Percentiles rank a stretch among this genome's conserved stretches.
Evolutionary conservation across 805 yeast species (phyloP).

Genomic region (Torulaspora delbrueckii): DNA sequence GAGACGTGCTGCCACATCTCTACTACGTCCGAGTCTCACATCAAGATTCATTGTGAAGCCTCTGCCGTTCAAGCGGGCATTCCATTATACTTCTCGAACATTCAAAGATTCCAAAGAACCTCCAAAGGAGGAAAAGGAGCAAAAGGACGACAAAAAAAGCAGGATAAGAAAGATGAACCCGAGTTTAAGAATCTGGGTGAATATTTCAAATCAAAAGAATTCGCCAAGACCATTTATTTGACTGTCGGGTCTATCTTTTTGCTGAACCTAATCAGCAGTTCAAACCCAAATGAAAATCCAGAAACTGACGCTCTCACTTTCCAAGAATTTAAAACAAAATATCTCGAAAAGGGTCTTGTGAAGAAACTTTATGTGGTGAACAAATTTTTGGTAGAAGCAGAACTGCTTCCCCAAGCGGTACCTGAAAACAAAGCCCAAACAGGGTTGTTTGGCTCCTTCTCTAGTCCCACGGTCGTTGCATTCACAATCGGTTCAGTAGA

Average conservation of each 20-base stretch:
- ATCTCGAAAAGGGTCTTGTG: slow-evolving; percentile 73
- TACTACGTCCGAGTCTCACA: neutral
- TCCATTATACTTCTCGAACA: neutral
- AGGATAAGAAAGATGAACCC: slow-evolving; percentile 18
- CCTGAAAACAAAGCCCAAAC: slow-evolving; percentile 4
- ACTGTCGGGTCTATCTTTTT: slow-evolving; percentile 38
- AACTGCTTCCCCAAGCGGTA: slow-evolving; percentile 45
- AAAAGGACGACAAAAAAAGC: slow-evolving; percentile 2
- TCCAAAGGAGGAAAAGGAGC: neutral
- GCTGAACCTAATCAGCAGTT: slow-evolving; percentile 31
- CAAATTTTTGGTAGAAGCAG: slow-evolving; percentile 65
- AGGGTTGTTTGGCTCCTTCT: slow-evolving; percentile 13
- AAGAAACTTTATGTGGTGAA: slow-evolving; percentile 69
- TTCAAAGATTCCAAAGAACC: neutral
- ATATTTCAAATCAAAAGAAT: slow-evolving; percentile 42
- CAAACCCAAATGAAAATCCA: slow-evolving; percentile 18
- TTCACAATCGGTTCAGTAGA: slow-evolving; percentile 89
- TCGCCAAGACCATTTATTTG: slow-evolving; percentile 37
- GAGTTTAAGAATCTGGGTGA: slow-evolving; percentile 33
- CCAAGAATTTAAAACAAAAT: slow-evolving; percentile 81
- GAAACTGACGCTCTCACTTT: slow-evolving; percentile 44
- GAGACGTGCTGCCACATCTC: neutral
- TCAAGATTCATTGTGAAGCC: neutral
- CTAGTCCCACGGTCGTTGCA: slow-evolving; percentile 43
- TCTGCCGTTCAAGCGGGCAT: neutral